phyloP scores from a whole-genome alignment of 345 rosid species.

The Salix udensis region DNA sequence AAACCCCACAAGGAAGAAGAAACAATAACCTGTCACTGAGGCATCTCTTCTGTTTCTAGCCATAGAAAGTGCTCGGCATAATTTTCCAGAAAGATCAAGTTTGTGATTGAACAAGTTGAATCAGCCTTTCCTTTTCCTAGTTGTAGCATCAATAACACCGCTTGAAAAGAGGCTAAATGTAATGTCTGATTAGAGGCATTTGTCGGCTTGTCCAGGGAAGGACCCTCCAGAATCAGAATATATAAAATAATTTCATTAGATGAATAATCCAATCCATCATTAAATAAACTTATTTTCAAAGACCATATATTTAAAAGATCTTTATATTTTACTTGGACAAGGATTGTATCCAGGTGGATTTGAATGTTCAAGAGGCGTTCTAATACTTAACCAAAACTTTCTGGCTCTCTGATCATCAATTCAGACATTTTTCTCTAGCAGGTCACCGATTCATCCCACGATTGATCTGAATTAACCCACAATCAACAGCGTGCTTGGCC shows the following conservation, averaged over 20 bases:
- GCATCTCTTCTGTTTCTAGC: background rate
- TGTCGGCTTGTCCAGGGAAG: background rate
- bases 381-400: background rate
- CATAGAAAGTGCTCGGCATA: constrained; percentile 1
- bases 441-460: background rate
- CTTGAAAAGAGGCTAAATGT: background rate
- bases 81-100: background rate
- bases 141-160: background rate
- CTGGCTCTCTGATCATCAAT: background rate
- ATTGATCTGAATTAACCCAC: too few relatives aligned
- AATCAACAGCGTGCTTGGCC: too few relatives aligned
- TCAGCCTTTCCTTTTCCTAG: background rate
- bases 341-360: background rate
- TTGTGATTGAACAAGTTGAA: constrained; percentile 1
- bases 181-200: constrained; percentile 5
- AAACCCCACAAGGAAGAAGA: constrained; percentile 7
- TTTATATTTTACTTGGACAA: background rate
- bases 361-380: background rate
- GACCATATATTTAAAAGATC: background rate
- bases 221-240: constrained; percentile 1
- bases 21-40: background rate
- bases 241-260: background rate
- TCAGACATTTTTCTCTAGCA: background rate
- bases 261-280: background rate
- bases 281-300: background rate